These are phyloP conservation scores for Leccinum sublutescens DNA, from an alignment of 768 basidiomycete genomes.

Conservation along the genomic window DNA sequence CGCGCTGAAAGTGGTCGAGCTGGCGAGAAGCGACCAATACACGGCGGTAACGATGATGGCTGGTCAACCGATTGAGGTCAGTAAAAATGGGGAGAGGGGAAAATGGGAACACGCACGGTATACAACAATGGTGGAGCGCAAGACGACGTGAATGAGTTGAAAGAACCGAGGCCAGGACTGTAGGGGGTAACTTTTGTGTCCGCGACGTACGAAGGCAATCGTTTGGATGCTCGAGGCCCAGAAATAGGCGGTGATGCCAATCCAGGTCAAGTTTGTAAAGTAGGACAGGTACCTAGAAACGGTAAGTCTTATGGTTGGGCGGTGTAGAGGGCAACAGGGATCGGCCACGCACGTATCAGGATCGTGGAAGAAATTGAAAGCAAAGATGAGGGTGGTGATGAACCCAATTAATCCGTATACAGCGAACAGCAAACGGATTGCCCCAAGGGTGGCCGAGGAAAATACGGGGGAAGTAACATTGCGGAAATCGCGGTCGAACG, in stretches of 20 bases:
- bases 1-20: constrained; percentile 40
- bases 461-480: constrained; percentile 45
- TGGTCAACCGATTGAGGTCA: constrained; percentile 20
- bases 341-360: constrained; percentile 34
- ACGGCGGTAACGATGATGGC: constrained; percentile 65
- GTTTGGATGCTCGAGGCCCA: constrained; percentile 59
- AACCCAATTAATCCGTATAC: constrained; percentile 44
- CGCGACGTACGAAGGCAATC: constrained; percentile 37
- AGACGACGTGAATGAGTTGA: constrained; percentile 55
- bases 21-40: constrained; percentile 57
- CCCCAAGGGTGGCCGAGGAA: constrained; percentile 43
- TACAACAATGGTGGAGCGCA: constrained; percentile 49
- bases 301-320: not conserved
- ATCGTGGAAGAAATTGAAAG: constrained; percentile 31
- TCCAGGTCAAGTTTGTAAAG: constrained; percentile 63
- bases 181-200: constrained; percentile 46
- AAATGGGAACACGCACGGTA: constrained; percentile 48
- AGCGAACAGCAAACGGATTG: constrained; percentile 47
- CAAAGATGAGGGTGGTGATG: constrained; percentile 34
- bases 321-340: not conserved
- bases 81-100: not conserved
- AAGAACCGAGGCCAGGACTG: constrained; percentile 56
- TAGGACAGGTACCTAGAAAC: constrained; percentile 54
- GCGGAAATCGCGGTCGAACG: constrained; percentile 40
- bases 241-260: constrained; percentile 62